phyloP scores from a whole-genome alignment of 768 basidiomycete species.

The Calocybe gangraenosa region DNA sequence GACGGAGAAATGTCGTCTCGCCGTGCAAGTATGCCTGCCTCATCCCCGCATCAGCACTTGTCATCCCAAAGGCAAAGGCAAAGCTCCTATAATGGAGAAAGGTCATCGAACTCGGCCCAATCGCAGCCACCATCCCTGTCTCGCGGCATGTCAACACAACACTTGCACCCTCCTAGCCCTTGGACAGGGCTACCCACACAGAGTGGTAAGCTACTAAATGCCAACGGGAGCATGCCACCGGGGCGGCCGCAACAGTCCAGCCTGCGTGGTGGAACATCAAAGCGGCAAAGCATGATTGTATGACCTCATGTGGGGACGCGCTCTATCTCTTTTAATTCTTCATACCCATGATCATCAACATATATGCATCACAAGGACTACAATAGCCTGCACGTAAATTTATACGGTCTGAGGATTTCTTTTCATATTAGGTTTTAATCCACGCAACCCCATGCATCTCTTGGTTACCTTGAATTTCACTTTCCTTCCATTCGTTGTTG shows the following conservation, averaged over 20 bases:
- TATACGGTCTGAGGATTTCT: no score
- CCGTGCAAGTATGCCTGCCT: slow-evolving; percentile 18
- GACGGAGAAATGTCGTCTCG: slow-evolving; percentile 16
- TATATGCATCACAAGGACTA: slow-evolving; percentile 7
- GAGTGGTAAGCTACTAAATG: slow-evolving; percentile 22
- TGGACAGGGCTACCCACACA: slow-evolving; percentile 42
- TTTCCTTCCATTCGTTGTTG: no score
- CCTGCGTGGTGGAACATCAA: slow-evolving; percentile 9
- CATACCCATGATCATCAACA: background rate
- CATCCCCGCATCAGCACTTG: slow-evolving; percentile 6
- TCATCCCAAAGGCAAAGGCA: slow-evolving; percentile 10
- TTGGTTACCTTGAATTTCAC: no score
- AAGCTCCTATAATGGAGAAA: slow-evolving; percentile 9
- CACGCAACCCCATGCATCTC: no score
- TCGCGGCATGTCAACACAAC: slow-evolving; percentile 19
- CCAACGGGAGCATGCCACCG: slow-evolving; percentile 6
- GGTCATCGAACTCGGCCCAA: slow-evolving; percentile 17
- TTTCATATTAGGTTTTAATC: no score
- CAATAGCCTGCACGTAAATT: slow-evolving; percentile 3
- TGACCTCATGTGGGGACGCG: background rate
- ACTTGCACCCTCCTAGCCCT: slow-evolving; percentile 29
- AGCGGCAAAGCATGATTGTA: slow-evolving; percentile 12
- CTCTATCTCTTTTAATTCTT: slow-evolving; percentile 1
- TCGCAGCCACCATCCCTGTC: slow-evolving; percentile 24
- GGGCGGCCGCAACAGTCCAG: slow-evolving; percentile 4